Evolutionary conservation across 2,329 filamentous ascomycete genomes (phyloP), one percentile per base, ranked within the genome.

Genomic region (Pseudogymnoascus sp.): DNA sequence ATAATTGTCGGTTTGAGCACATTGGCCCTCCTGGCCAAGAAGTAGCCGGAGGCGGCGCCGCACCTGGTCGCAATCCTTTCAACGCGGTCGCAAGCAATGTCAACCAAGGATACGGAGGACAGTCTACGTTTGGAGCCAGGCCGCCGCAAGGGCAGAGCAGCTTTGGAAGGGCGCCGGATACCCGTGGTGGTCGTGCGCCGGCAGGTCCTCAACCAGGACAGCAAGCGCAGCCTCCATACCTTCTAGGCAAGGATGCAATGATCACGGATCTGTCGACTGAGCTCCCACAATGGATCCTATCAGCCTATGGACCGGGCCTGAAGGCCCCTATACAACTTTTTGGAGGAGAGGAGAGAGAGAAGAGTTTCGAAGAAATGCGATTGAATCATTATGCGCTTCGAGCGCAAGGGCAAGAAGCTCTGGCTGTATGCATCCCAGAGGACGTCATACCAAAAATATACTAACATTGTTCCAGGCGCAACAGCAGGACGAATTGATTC

Each of bases 331-430:
- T 85, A 16, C 91, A 96, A 75, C 81, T 97, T 0, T 93, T 96
- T 70, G 91, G 91, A 61, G 92, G 91, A 1, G 82, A 81, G 50
- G 81, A 84, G 5, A 83, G 92, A 16, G 93, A 97, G 74, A 89
- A 92, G 74, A 96, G 91, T 71, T 89, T 89, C 42, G 93, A 97
- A 74, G 93, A 97, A 75, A 83, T 96, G 73, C 84, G 92, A 60
- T 73, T 93, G n/a, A 86, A 90, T 21, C 88, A 91, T 72, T 93
- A 93, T 71, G 79, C 86, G 61, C 36, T 60, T 25, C 34, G 59
- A 71, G 78, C 78, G 14, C 74, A 77, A 72, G 60, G 42, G 28
- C 61, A 60, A 28, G 34, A 61, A 23, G 59, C 59, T 60, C 18
- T 60, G 34, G 72, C 70, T 65, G 72, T 74, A 69, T 11, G 71